These are phyloP conservation scores for Peterozyma xylosa DNA, from an alignment of 805 yeast species.

Conservation along the genomic window DNA sequence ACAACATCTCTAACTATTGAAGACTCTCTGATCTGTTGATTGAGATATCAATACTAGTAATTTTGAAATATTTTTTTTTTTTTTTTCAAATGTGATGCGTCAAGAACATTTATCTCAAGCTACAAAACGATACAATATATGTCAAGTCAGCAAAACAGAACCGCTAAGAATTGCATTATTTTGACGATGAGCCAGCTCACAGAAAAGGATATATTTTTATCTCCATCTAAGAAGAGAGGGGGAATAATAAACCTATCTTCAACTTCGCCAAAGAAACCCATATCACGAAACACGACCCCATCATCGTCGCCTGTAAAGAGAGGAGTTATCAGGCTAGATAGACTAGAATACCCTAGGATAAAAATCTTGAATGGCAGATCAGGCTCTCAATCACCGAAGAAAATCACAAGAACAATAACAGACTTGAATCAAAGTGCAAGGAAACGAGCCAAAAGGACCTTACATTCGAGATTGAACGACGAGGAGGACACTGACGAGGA, in stretches of 20 bases:
- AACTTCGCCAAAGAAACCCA: conserved; percentile 12
- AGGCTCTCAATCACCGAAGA: conserved; percentile 37
- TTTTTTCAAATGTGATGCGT: conserved; percentile 10
- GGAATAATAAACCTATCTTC: conserved; percentile 15
- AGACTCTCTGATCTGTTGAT: background rate
- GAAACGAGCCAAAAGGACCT: conserved; percentile 33
- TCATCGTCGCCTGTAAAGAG: conserved; percentile 25
- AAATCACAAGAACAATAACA: conserved; percentile 20
- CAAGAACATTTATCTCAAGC: conserved; percentile 12
- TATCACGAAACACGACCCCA: too few species aligned
- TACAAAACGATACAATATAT: background rate
- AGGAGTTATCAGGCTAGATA: conserved; percentile 18
- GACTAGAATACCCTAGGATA: conserved; percentile 12
- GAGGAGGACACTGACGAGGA: conserved; percentile 22
- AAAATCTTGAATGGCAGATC: conserved; percentile 35
- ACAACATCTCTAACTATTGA: conserved; percentile 49
- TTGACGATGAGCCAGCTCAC: background rate
- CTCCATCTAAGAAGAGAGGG: conserved; percentile 19
- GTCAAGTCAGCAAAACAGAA: background rate
- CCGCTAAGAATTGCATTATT: too few species aligned
- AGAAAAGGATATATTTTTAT: conserved; percentile 15
- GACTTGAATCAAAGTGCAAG: conserved; percentile 41
- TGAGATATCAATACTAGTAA: background rate
- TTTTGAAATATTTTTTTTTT: conserved; percentile 12
- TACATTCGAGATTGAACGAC: conserved; percentile 25